phyloP scores from a whole-genome alignment of 2,329 filamentous ascomycete genomes.

The Torrubiellomyces zombiae region DNA sequence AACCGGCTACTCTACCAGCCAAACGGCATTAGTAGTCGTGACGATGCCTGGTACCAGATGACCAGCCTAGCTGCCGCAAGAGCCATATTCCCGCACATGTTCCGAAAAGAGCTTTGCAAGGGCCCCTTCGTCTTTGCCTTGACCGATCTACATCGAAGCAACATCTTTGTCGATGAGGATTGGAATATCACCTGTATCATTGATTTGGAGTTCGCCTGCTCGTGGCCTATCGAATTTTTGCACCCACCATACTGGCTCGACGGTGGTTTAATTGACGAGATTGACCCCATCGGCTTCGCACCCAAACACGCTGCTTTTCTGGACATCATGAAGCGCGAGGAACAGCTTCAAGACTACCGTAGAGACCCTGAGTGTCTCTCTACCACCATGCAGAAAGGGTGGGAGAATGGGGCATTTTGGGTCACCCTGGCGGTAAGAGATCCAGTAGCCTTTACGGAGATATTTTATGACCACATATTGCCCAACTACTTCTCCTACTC shows the following conservation, averaged over 20 bases:
- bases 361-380: slow-evolving; percentile 4
- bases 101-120: slow-evolving; percentile 8
- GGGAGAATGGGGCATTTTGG: slow-evolving; percentile 5
- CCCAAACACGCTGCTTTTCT: slow-evolving; percentile 3
- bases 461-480: slow-evolving; percentile 6
- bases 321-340: slow-evolving; percentile 2
- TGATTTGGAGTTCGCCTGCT: slow-evolving; percentile 16
- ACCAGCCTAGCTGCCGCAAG: slow-evolving; percentile 5
- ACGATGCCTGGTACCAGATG: slow-evolving; percentile 6
- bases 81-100: slow-evolving; percentile 6
- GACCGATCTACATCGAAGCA: slow-evolving; percentile 16
- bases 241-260: slow-evolving; percentile 10
- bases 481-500: slow-evolving; percentile 3
- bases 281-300: slow-evolving; percentile 1
- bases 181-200: slow-evolving; percentile 17
- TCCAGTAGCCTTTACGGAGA: slow-evolving; percentile 5
- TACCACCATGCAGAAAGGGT: slow-evolving; percentile 5
- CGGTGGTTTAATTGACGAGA: slow-evolving; percentile 12
- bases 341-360: slow-evolving; percentile 2
- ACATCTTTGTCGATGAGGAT: slow-evolving; percentile 17
- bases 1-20: slow-evolving; percentile 7
- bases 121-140: slow-evolving; percentile 13
- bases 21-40: slow-evolving; percentile 5
- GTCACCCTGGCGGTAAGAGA: slow-evolving; percentile 4
- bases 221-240: slow-evolving; percentile 12